Evolutionary conservation across 2,329 filamentous ascomycete genomes (phyloP), one percentile per base, ranked within the genome.

Genomic region (Botrytis tulipae): DNA sequence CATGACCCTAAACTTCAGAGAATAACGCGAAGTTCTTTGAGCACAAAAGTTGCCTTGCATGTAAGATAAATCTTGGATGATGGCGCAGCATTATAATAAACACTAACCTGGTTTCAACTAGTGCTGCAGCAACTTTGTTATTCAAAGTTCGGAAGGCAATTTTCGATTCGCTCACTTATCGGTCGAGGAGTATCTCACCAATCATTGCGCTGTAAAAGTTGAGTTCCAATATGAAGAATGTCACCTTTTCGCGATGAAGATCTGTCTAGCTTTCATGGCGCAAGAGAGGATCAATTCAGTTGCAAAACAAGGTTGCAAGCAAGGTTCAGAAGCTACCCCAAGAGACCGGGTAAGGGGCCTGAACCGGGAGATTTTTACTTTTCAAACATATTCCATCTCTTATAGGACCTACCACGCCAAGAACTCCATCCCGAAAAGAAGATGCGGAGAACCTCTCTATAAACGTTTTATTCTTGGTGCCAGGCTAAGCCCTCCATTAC

Each of bases 81-180:
- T 42, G 22, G 40, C 10, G 14, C 14, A 40, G 8, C 48, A 18
- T n/a, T 20, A 6, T 8, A 35, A 2, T 67, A 6, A 51, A 40
- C 2, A 29, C 16, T 67, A 20, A 67, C 65, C 2, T 12, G 4
- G 25, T 29, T 0, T 29, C 14, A n/a, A 25, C 18, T 67, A 67
- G 22, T 40, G 46, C 65, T 54, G 32, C 51, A 67, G 46, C 16
- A 67, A 54, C n/a, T 67, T 54, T 9, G 32, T 54, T 29, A 67
- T 67, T 7, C 65, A 51, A 12, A 67, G 25, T 16, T 10, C 46
- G n/a, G 65, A 67, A 22, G 44, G 25, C 22, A 51, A 9, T 29
- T 67, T 54, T 40, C 65, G 65, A 54, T 67, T 67, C 32, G 65
- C 46, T 1, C 65, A 67, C 37, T 29, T 51, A 54, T 67, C 65